A percentile compares a stretch with the other conserved stretches of the same genome.
phyloP scores from a whole-genome alignment of 2,329 filamentous ascomycete species.

The Diaporthe ilicicola region DNA sequence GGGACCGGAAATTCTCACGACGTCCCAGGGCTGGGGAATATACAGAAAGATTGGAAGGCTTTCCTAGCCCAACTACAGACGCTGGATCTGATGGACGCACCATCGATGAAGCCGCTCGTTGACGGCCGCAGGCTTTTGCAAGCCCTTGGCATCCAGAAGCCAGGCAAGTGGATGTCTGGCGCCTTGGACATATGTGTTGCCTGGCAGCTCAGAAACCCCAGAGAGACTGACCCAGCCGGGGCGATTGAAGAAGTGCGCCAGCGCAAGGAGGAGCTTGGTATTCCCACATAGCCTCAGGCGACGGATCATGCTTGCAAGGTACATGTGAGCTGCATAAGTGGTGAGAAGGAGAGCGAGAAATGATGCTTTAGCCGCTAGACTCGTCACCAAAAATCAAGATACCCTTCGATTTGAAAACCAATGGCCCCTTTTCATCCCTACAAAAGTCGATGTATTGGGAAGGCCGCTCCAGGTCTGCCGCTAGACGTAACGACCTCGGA shows the following conservation, averaged over 20 bases:
- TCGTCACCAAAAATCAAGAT: neutral
- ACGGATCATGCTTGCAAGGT: neutral
- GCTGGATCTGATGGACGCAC: slow-evolving; percentile 65
- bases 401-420: neutral
- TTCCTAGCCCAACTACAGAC: slow-evolving; percentile 64
- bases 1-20: slow-evolving; percentile 6
- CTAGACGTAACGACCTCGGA: neutral
- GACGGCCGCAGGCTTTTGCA: slow-evolving; percentile 79
- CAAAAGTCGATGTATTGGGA: neutral
- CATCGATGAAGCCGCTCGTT: slow-evolving; percentile 69
- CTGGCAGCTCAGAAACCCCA: slow-evolving; percentile 88
- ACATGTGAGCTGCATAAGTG: neutral
- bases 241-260: slow-evolving; percentile 68
- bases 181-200: slow-evolving; percentile 83
- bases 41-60: slow-evolving; percentile 59
- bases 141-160: slow-evolving; percentile 72
- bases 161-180: slow-evolving; percentile 84
- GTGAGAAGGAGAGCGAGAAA: neutral
- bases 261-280: slow-evolving; percentile 61
- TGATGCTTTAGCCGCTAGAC: neutral
- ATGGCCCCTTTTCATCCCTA: too few relatives aligned
- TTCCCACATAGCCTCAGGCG: slow-evolving; percentile 36
- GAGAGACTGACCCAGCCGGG: slow-evolving; percentile 63
- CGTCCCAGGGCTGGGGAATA: slow-evolving; percentile 51
- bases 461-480: neutral